phyloP scores from a whole-genome alignment of 2,329 filamentous ascomycete species.

The Podosphaera aphanis region DNA sequence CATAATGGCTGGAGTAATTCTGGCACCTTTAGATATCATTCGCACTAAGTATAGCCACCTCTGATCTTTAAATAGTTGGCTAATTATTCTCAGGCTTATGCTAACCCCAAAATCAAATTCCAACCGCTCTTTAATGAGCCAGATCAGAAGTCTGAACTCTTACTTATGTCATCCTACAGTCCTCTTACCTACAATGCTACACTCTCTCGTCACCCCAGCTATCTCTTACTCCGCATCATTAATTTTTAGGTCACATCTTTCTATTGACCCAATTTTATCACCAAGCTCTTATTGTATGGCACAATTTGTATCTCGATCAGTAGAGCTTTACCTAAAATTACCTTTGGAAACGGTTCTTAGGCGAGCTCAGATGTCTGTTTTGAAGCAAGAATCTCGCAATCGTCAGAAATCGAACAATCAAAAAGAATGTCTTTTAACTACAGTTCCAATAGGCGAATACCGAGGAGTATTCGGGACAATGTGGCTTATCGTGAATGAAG shows the following conservation, averaged over 20 bases:
- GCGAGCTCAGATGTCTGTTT: slow-evolving; percentile 59
- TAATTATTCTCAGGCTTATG: slow-evolving; percentile 35
- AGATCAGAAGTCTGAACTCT: slow-evolving; percentile 56
- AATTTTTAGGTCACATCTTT: slow-evolving; percentile 61
- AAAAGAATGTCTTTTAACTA: slow-evolving; percentile 32
- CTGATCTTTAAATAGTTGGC: slow-evolving; percentile 12
- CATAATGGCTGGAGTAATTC: slow-evolving; percentile 51
- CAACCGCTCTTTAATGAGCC: slow-evolving; percentile 48
- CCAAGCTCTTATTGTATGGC: slow-evolving; percentile 62
- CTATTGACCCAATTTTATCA: slow-evolving; percentile 59
- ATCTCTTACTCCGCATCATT: slow-evolving; percentile 66
- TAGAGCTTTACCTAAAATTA: slow-evolving; percentile 66
- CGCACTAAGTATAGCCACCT: slow-evolving; percentile 34
- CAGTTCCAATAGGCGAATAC: slow-evolving; percentile 62
- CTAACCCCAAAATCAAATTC: slow-evolving; percentile 58
- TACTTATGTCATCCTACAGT: slow-evolving; percentile 48
- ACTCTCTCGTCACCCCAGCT: slow-evolving; percentile 64
- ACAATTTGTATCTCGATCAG: slow-evolving; percentile 57
- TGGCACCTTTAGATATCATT: slow-evolving; percentile 74
- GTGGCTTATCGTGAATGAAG: slow-evolving; percentile 64
- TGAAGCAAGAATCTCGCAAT: slow-evolving; percentile 15
- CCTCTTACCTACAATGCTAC: slow-evolving; percentile 62
- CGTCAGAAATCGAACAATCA: slow-evolving; percentile 8
- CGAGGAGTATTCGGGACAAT: slow-evolving; percentile 77
- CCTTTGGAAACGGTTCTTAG: slow-evolving; percentile 82